Evolutionary conservation across 2,329 filamentous ascomycete species (phyloP).

Genomic region (Ilyonectria mors-panacis): DNA sequence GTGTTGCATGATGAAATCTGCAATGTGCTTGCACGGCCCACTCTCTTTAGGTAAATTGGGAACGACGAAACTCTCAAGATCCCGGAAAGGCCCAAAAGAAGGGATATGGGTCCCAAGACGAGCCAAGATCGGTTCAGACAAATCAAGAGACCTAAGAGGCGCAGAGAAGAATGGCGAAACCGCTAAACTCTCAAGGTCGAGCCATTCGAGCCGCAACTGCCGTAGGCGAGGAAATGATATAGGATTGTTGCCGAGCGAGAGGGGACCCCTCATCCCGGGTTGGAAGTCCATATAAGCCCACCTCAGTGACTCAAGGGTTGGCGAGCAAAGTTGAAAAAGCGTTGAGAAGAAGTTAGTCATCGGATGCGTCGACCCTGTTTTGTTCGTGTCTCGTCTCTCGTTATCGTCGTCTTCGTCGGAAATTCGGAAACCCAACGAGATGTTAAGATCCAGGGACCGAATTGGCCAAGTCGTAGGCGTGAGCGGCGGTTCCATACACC

Average conservation of each 20-base stretch:
- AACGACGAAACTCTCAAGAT: conserved; percentile 30
- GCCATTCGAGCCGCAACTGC: background rate
- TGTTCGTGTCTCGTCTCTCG: too few relatives aligned
- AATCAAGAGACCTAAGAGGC: conserved; percentile 12
- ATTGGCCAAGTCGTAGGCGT: conserved; percentile 21
- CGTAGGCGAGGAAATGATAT: conserved; percentile 20
- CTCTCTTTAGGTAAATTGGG: background rate
- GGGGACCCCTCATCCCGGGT: too few relatives aligned
- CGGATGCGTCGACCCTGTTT: background rate
- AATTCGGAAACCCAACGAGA: background rate
- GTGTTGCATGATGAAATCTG: conserved; percentile 19
- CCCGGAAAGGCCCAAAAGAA: conserved; percentile 12
- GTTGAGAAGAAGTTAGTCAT: conserved; percentile 12
- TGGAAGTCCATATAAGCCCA: conserved; percentile 3
- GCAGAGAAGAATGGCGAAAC: conserved; percentile 18
- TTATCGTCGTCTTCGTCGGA: background rate
- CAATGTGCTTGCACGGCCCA: conserved; percentile 12
- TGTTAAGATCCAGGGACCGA: conserved; percentile 11
- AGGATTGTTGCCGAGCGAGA: background rate
- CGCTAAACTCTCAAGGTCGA: background rate
- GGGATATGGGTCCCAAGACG: background rate
- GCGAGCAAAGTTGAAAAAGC: conserved; percentile 20
- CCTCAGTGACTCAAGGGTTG: conserved; percentile 27
- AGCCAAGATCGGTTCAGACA: background rate
- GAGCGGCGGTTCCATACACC: conserved; percentile 9